These are phyloP conservation scores for Blastobotrys americana DNA, from an alignment of 805 yeast species.

Conservation along the genomic window DNA sequence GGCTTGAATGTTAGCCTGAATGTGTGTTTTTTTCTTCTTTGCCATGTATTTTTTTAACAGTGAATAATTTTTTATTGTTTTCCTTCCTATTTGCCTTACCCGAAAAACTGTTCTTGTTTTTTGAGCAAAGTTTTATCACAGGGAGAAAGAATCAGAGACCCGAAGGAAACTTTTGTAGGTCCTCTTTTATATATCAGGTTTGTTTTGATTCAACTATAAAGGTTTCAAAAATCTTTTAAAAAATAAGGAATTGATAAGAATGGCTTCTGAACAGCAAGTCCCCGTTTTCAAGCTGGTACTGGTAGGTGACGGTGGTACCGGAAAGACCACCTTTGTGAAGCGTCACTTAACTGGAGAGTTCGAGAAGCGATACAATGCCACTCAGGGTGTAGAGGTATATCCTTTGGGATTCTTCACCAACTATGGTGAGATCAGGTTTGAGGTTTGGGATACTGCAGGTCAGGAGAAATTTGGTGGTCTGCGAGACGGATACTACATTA, in stretches of 20 bases:
- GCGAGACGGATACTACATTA: constrained; percentile 99
- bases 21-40: constrained; percentile 3
- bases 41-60: constrained; percentile 7
- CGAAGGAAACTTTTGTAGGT: too few species aligned
- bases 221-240: too few species aligned
- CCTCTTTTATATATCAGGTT: too few species aligned
- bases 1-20: constrained; percentile 2
- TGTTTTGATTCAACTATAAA: too few species aligned
- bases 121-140: too few species aligned
- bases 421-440: constrained; percentile 97
- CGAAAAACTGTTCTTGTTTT: too few species aligned
- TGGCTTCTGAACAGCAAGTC: constrained; percentile 41
- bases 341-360: constrained; percentile 98
- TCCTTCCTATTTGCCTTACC: constrained; percentile 9
- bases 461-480: constrained; percentile 99
- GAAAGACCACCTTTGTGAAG: constrained; percentile 99
- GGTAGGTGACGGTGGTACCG: constrained; percentile 99
- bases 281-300: constrained; percentile 97
- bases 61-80: not conserved
- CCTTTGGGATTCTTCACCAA: constrained; percentile 97
- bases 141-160: too few species aligned
- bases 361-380: constrained; percentile 97
- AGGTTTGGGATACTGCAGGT: constrained; percentile 99
- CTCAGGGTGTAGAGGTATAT: constrained; percentile 99
- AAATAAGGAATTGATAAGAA: constrained; percentile 12